Evolutionary conservation across 495 filamentous ascomycete species (phyloP), one percentile per base, ranked within the genome.

Genomic region (Venustampulla echinocandica): DNA sequence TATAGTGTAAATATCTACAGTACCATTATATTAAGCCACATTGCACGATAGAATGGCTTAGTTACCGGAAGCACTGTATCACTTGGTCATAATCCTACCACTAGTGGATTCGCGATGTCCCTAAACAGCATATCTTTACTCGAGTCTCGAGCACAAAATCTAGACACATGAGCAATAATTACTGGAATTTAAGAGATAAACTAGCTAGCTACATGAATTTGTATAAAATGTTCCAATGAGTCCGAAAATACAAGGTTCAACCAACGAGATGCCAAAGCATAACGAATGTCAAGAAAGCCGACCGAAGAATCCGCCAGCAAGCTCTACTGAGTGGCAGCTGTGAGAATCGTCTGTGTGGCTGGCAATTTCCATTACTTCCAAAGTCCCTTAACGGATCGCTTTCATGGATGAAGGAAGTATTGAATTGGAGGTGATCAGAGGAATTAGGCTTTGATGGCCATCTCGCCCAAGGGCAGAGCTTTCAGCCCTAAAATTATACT

Each of bases 381-480:
- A 30, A 30, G 6, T 7, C 7, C 13, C 13, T 30, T 30, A 30
- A 13, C 27, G 13, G 6, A 6, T 30, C 27, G 7, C 27, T 30
- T 30, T 30, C 27, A 30, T 7, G 6, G 7, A 30, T 30, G 27
- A 30, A 30, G 13, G 27, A 30, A 6, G 6, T 13, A 30, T 7
- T 30, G 27, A 30, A 13, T 30, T 30, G 27, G n/a, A n/a, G n/a
- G n/a, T n/a, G n/a, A n/a, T n/a, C n/a, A n/a, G 35, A 28, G 9
- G 15, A 5, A 10, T 52, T 69, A 73, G 50, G 71, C 71, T 64
- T 71, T 72, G 49, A 73, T 65, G 46, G 69, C 65, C 62, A 65
- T 67, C 50, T 71, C 66, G 28, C 72, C 71, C 59, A 74, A 64
- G 37, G 72, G 72, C 55, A 75, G 61, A 46, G 63, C 67, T 57